phyloP scores from a whole-genome alignment of 164 flowering plant species.

The Stephania cephalantha region DNA sequence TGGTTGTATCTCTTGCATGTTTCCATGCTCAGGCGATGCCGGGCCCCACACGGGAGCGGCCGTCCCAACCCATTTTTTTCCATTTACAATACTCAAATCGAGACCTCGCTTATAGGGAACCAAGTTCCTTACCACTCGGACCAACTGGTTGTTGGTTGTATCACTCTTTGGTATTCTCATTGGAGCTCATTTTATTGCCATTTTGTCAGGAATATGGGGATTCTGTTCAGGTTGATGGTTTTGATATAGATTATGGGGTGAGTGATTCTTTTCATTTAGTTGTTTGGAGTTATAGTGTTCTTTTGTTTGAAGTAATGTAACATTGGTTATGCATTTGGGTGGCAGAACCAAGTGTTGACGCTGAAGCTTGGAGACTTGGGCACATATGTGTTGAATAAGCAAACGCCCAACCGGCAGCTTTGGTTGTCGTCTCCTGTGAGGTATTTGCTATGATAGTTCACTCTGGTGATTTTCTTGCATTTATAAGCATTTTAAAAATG shows the following conservation, averaged over 20 bases:
- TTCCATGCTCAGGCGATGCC: too few relatives aligned
- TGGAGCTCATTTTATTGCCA: not conserved
- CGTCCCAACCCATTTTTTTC: too few relatives aligned
- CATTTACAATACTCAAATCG: too few relatives aligned
- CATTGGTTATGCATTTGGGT: slow-evolving; percentile 9
- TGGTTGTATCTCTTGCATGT: too few relatives aligned
- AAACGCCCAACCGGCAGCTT: slow-evolving; percentile 89
- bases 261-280: slow-evolving; percentile 17
- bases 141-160: too few relatives aligned
- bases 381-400: slow-evolving; percentile 90
- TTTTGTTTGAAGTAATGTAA: slow-evolving; percentile 3
- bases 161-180: not conserved
- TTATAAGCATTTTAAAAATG: not conserved
- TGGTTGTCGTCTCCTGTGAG: slow-evolving; percentile 97
- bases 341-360: slow-evolving; percentile 85
- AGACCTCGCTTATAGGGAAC: too few relatives aligned
- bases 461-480: not conserved
- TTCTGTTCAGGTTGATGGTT: slow-evolving; percentile 71
- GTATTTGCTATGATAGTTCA: slow-evolving; percentile 27
- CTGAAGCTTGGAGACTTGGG: slow-evolving; percentile 76
- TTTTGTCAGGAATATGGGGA: slow-evolving; percentile 88
- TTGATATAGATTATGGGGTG: slow-evolving; percentile 90
- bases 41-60: too few relatives aligned
- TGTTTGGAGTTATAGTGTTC: not conserved
- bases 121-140: too few relatives aligned